Base-by-base conservation (phyloP, 345 rosid species). In the Cardamine chenopodiifolia region DNA sequence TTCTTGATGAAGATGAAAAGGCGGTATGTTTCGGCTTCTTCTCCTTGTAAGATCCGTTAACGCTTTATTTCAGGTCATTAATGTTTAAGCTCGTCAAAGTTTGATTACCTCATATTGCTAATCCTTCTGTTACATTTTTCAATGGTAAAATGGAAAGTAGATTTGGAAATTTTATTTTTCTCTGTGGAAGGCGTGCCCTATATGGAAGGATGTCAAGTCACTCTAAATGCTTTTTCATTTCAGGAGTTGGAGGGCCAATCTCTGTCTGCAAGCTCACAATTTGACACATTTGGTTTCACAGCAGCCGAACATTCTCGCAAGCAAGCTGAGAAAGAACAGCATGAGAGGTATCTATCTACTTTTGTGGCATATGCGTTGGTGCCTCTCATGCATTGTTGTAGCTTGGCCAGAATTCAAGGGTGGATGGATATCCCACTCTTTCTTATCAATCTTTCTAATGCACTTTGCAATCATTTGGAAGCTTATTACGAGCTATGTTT, bases 281-380 rank as follows among this genome's bases (percentile, higher is more conserved):
- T 95, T 79, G 99, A 95, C 82, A 95, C 99, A 18, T 95, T 95
- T 87, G 99, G 99, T 76, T 95, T 86, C 86, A 90, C 98, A 39
- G 89, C 98, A 76, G 97, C 91, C 39, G 97, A 90, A 82, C 68
- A 75, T 49, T 85, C 97, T 80, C 97, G 89, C 65, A 92, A 88
- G 80, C 91, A 90, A 80, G 97, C 90, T 47, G 88, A 92, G 78
- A 95, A 85, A 75, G 99, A 92, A 79, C 94, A 92, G 57, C 85
- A 86, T 35, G 82, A 88, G 66, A 87, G 99, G 99, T 95, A 22
- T 70, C 75, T 62, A 8, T 60, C 8, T 59, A 40, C 67, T 59
- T 61, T 52, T 78, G 8, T 75, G 50, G 54, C 74, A 26, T 40
- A 45, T 70, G 45, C 31, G 39, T 70, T 19, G 10, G 39, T 64